These are phyloP conservation scores for Bipolaris oryzae DNA, from an alignment of 2,329 filamentous ascomycete genomes.

Conservation along the genomic window DNA sequence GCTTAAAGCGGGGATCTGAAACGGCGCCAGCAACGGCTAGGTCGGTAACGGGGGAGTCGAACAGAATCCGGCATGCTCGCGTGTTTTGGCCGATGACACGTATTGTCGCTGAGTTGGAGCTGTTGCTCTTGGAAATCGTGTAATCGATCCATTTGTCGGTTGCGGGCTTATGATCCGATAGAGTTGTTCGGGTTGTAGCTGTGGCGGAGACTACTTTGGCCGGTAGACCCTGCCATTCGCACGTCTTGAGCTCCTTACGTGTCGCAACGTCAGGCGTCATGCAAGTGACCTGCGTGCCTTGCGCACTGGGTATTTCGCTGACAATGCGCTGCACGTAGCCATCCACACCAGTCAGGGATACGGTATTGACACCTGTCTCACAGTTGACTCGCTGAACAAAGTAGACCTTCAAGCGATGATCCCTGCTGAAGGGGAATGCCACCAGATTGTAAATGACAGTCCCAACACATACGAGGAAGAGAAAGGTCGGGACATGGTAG, in stretches of 20 bases:
- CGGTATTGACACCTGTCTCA: slow-evolving; percentile 69
- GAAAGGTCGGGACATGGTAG: slow-evolving; percentile 78
- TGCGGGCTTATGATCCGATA: slow-evolving; percentile 34
- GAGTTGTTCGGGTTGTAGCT: slow-evolving; percentile 29
- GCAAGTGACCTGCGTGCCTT: slow-evolving; percentile 60
- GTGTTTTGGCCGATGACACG: slow-evolving; percentile 75
- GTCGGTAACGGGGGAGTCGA: slow-evolving; percentile 69
- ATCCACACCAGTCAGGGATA: slow-evolving; percentile 56
- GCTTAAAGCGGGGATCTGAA: slow-evolving; percentile 69
- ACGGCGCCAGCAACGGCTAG: slow-evolving; percentile 68
- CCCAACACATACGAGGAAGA: slow-evolving; percentile 73
- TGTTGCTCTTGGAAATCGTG: slow-evolving; percentile 59
- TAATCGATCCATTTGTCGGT: slow-evolving; percentile 66
- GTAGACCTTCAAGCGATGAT: slow-evolving; percentile 82
- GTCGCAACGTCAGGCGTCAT: slow-evolving; percentile 49
- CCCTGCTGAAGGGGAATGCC: slow-evolving; percentile 85
- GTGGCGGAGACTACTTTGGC: slow-evolving; percentile 65
- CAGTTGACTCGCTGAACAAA: slow-evolving; percentile 84
- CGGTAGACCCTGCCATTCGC: slow-evolving; percentile 71
- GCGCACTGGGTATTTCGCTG: slow-evolving; percentile 70
- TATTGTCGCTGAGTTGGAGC: slow-evolving; percentile 64
- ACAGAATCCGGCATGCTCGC: slow-evolving; percentile 75
- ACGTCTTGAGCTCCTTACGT: slow-evolving; percentile 64
- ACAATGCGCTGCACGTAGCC: slow-evolving; percentile 62
- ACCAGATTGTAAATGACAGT: slow-evolving; percentile 85